Base-by-base conservation (phyloP, 352 stramenopile species). In the Phytophthora hybrid region DNA sequence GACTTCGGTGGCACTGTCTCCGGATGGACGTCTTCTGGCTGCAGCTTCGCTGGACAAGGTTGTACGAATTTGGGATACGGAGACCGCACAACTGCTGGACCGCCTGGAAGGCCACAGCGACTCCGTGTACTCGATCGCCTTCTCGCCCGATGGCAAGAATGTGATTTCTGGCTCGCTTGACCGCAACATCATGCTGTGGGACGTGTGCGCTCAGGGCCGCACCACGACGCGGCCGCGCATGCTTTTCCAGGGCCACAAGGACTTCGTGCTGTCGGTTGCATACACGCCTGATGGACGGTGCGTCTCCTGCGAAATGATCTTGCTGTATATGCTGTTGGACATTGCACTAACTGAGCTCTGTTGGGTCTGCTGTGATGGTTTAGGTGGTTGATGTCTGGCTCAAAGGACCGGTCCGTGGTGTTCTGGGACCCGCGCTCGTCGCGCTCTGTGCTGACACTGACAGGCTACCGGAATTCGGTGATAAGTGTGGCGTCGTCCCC, bases 231-330 rank as follows among this genome's bases (percentile, higher is more conserved):
- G 87, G 31, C 89, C 89, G 8, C 89, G 89, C n/a, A 94, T 94
- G 85, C 75, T 96, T 29, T 96, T 95, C 80, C 87, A 94, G 74
- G 89, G 88, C 23, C 89, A 96, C 81, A 95, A 95, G 59, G 89
- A 95, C 76, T 95, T 95, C 73, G 89, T 96, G 19, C 70, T 96
- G 16, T 95, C 88, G 14, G 89, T 95, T 16, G 89, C 88, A 13
- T 95, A 96, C 71, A 93, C 89, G n/a, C 89, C 88, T 49, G 89
- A 96, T 79, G 88, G 89, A 91, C 86, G 87, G 87, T 96, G 74
- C 71, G 76, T 71, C 57, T 63, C 5, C 21, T 71, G 4, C 34
- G 19, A 23, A 31, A 59, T 41, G 26, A 49, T 59, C 13, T 34
- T 76, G 31, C 34, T 3, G 13, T 32, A 18, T 44, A 3, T 56